Conservation (phyloP, 2,329 filamentous ascomycete species). For the Thelonectria discophora region DNA sequence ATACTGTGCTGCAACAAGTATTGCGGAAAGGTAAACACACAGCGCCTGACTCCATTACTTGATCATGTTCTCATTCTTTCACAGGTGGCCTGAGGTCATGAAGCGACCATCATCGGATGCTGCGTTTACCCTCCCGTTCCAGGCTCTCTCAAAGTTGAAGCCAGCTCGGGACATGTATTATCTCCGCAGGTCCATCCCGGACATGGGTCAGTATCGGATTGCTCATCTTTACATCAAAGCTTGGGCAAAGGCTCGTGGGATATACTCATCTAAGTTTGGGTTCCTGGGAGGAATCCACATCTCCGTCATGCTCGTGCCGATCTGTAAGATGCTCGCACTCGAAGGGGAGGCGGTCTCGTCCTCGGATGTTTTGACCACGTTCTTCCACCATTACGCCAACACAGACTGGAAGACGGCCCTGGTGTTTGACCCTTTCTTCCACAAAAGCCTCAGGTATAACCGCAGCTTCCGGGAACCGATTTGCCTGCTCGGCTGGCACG, state of each 20-base stretch:
- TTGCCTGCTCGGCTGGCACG: conserved; percentile 69
- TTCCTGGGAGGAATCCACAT: conserved; percentile 73
- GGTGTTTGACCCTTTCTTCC: conserved; percentile 69
- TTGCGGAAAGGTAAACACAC: conserved; percentile 58
- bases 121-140: conserved; percentile 63
- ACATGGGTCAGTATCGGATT: conserved; percentile 64
- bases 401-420: conserved; percentile 67
- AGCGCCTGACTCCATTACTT: background rate
- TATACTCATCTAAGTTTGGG: conserved; percentile 72
- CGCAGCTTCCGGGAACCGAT: conserved; percentile 67
- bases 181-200: conserved; percentile 67
- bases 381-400: conserved; percentile 69
- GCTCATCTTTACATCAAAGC: conserved; percentile 68
- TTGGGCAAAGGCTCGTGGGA: conserved; percentile 69
- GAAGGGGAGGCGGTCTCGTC: conserved; percentile 51
- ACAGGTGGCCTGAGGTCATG: conserved; percentile 57
- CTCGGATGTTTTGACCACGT: conserved; percentile 63
- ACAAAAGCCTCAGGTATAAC: conserved; percentile 60
- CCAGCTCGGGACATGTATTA: conserved; percentile 70
- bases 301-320: conserved; percentile 65
- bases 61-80: conserved; percentile 1
- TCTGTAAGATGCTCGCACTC: conserved; percentile 64
- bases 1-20: conserved; percentile 67
- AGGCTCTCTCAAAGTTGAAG: conserved; percentile 69
- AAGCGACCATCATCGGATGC: conserved; percentile 59